Conservation (phyloP, 2,329 filamentous ascomycete species). For the Didymellaceae sp. region DNA sequence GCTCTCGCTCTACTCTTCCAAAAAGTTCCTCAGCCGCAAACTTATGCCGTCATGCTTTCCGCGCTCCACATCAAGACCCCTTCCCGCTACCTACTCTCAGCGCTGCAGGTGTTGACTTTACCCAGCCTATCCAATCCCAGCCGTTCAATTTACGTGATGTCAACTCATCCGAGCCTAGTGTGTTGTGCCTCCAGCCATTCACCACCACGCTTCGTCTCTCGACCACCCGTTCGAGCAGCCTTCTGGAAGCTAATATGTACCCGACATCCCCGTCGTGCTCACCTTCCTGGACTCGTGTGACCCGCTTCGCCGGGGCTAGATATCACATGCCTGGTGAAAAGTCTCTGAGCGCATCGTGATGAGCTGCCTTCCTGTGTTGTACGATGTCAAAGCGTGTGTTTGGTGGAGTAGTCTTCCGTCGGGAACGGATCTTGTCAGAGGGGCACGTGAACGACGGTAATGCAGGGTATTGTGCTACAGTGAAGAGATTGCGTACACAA, state of each 20-base stretch:
- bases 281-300: slow-evolving; percentile 1
- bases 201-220: not conserved
- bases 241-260: slow-evolving; percentile 18
- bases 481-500: too few species aligned
- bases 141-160: slow-evolving; percentile 42
- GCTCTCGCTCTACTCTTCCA: slow-evolving; percentile 3
- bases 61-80: slow-evolving; percentile 9
- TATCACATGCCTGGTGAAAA: slow-evolving; percentile 11
- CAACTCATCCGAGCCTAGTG: slow-evolving; percentile 21
- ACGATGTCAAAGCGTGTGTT: not conserved
- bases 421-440: not conserved
- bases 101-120: slow-evolving; percentile 1
- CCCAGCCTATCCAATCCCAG: slow-evolving; percentile 30
- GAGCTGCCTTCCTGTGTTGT: not conserved
- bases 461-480: too few species aligned
- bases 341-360: slow-evolving; percentile 2
- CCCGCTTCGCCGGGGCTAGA: slow-evolving; percentile 1
- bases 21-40: slow-evolving; percentile 22
- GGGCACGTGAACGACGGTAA: not conserved
- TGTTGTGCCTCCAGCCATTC: not conserved
- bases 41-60: slow-evolving; percentile 32
- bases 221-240: slow-evolving; percentile 10
- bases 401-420: slow-evolving; percentile 4
- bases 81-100: slow-evolving; percentile 1
- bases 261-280: slow-evolving; percentile 12